Evolutionary conservation across 306 rosid genomes (phyloP).

Genomic region (Cucurbita maxima): DNA sequence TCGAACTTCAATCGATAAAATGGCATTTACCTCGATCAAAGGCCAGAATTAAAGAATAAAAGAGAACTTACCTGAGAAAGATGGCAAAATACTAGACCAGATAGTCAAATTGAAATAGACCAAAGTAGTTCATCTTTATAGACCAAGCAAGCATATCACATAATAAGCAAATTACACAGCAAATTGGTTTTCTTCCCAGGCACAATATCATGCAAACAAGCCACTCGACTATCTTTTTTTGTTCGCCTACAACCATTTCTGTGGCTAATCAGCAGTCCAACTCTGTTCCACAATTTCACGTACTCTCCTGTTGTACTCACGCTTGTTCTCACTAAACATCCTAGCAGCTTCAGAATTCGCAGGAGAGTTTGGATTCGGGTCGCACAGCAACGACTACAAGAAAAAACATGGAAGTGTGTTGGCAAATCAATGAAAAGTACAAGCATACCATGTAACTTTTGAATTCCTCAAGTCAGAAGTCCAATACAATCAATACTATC

Average conservation of each 20-base stretch:
- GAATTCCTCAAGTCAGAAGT: not conserved
- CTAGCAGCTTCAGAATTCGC: conserved; percentile 98
- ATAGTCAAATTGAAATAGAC: not conserved
- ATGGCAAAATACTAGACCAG: not conserved
- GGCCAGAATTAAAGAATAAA: not conserved
- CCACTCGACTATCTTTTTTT: conserved; percentile 21
- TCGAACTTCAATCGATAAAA: not conserved
- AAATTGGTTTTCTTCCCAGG: conserved; percentile 26
- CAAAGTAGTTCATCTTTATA: conserved; percentile 6
- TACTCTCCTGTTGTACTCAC: conserved; percentile 82
- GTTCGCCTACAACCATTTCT: conserved; percentile 13
- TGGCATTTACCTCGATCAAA: not conserved
- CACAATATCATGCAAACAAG: conserved; percentile 37
- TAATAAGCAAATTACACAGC: not conserved
- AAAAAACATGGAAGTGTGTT: not conserved
- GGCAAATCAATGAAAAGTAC: not conserved
- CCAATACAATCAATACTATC: not conserved
- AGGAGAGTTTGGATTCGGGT: conserved; percentile 96
- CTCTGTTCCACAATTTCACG: conserved; percentile 96
- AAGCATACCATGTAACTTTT: not conserved
- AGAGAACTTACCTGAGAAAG: conserved; percentile 5
- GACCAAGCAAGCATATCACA: conserved; percentile 38
- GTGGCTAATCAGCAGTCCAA: conserved; percentile 86
- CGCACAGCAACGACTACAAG: conserved; percentile 90
- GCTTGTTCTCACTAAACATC: conserved; percentile 92